Base-by-base conservation (phyloP, 768 basidiomycete species). In the Boletus subcaerulescens region DNA sequence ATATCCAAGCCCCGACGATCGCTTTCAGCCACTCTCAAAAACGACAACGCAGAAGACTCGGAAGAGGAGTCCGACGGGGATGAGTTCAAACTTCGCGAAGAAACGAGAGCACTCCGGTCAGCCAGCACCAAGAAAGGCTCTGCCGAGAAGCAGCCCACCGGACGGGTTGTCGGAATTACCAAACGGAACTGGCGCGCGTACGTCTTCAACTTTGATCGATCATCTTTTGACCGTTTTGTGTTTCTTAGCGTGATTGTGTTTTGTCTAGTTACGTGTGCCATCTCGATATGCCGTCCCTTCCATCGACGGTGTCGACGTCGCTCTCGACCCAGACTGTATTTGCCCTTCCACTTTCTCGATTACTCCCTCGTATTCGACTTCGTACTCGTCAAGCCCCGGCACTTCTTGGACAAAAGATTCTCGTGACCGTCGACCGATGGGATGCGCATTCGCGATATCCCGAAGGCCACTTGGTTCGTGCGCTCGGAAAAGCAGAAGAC, bases 111-210 rank as follows among this genome's bases (percentile, higher is more conserved):
- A 53, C 75, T 52, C 74, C 65, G 57, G 15, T 57, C 63, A 4
- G 55, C 47, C 15, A 31, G 58, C 18, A 36, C 35, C 35, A 78
- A 60, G 49, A 67, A 65, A 48, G n/a, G 48, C 14, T 56, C 63
- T n/a, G 61, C 71, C 31, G 88, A 89, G 61, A 86, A 80, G 59
- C 93, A 94, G 63, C 96, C 96, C 3, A 98, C 96, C 0, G 97
- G 97, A 11, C 83, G 84, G 26, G 79, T 98, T 5, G 89, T 98
- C 10, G 97, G 97, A 8, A 77, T 98, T 51, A 84, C 95, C 62
- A 97, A 97, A 72, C 83, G 97, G 10, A 95, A 95, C 64, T 99
- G 96, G 96, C 76, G 95, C 65, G 87, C 95, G 84, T 93, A 73
- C 60, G 91, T 81, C 13, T 32, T 48, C 42, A 2, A 12, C 36